phyloP scores from a whole-genome alignment of 2,329 filamentous ascomycete genomes.

The Penicillium sp. region DNA sequence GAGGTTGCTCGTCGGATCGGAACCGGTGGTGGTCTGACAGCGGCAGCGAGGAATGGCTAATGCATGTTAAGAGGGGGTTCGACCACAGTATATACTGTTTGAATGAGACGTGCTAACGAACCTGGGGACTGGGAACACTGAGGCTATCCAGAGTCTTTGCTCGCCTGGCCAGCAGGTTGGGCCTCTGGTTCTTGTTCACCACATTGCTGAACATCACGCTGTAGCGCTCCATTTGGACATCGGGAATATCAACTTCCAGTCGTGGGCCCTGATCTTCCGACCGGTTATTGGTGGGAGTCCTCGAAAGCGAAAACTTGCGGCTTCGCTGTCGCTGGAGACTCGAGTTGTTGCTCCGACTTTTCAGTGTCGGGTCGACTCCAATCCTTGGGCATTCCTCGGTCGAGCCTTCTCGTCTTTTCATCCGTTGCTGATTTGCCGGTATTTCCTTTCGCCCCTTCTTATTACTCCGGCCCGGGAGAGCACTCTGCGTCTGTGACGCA shows the following conservation, averaged over 20 bases:
- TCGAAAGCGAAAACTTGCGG: constrained; percentile 12
- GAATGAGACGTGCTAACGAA: constrained; percentile 22
- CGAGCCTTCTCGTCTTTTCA: constrained; percentile 2
- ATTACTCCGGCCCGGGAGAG: neutral
- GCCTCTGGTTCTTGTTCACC: constrained; percentile 47
- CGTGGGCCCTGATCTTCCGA: constrained; percentile 35
- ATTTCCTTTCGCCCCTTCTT: neutral
- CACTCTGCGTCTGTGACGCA: constrained; percentile 20
- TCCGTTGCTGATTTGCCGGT: neutral
- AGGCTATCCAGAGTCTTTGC: constrained; percentile 47
- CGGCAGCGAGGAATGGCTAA: constrained; percentile 13
- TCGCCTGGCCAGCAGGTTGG: constrained; percentile 34
- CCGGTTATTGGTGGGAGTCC: constrained; percentile 2
- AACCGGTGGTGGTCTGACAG: constrained; percentile 12
- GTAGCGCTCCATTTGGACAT: constrained; percentile 77
- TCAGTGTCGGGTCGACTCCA: constrained; percentile 6
- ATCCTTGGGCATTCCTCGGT: constrained; percentile 21
- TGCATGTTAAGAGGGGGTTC: neutral
- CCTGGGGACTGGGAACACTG: constrained; percentile 48
- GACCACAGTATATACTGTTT: neutral
- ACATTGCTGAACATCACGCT: constrained; percentile 88
- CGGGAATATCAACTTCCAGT: constrained; percentile 75
- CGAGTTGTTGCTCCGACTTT: neutral
- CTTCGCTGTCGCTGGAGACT: constrained; percentile 8
- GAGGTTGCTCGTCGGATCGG: constrained; percentile 37